phyloP scores from a whole-genome alignment of 2,329 filamentous ascomycete species.

The Exophiala sp. region DNA sequence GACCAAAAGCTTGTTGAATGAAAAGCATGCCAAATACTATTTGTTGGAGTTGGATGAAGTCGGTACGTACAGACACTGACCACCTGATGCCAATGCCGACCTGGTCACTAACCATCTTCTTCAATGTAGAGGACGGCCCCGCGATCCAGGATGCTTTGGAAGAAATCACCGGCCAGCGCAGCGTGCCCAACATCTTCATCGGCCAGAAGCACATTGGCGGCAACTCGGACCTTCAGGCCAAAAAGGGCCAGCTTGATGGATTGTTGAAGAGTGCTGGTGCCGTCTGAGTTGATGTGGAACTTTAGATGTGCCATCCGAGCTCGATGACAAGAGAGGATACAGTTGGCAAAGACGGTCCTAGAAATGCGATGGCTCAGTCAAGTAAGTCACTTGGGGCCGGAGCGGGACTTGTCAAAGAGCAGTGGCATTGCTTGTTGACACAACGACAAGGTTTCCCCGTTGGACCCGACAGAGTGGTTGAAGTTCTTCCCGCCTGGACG shows the following conservation, averaged over 20 bases:
- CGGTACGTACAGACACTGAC: constrained; percentile 50
- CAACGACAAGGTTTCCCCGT: no score
- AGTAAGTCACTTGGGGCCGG: no score
- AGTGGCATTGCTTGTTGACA: no score
- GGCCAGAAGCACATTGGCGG: constrained; percentile 85
- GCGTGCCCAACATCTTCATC: constrained; percentile 96
- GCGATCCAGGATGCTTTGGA: constrained; percentile 77
- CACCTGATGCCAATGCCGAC: no score
- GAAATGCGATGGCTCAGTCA: no score
- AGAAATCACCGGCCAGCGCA: constrained; percentile 74
- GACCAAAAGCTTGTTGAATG: constrained; percentile 68
- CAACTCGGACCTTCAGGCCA: constrained; percentile 78
- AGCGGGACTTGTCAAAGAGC: no score
- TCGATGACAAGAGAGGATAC: no score
- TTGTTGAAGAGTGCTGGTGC: constrained; percentile 62
- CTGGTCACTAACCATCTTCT: not conserved
- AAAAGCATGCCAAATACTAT: constrained; percentile 65
- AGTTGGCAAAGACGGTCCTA: no score
- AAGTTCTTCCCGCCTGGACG: no score
- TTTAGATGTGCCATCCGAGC: no score
- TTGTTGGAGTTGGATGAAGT: constrained; percentile 79
- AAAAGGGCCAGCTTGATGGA: constrained; percentile 56
- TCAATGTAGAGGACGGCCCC: constrained; percentile 64
- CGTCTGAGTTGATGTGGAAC: constrained; percentile 37
- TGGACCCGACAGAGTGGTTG: no score